phyloP scores from a whole-genome alignment of 345 rosid genomes.

The Triadica sebifera region DNA sequence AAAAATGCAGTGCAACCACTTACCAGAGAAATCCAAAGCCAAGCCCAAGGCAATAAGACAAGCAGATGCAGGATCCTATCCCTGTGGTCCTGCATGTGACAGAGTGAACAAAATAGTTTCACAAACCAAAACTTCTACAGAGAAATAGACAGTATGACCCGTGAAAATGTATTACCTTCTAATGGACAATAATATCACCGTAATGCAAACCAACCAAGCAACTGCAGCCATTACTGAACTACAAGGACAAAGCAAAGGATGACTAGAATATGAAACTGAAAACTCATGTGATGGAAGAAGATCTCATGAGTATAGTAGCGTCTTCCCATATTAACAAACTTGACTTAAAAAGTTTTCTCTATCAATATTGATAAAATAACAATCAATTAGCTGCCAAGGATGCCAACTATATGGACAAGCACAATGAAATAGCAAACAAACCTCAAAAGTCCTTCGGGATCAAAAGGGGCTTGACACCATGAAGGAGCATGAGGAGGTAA shows the following conservation, averaged over 20 bases:
- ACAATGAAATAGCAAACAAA: slow-evolving; percentile 24
- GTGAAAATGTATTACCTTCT: slow-evolving; percentile 52
- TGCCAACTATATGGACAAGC: not conserved
- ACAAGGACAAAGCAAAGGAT: slow-evolving; percentile 29
- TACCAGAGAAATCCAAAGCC: slow-evolving; percentile 56
- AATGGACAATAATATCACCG: slow-evolving; percentile 75
- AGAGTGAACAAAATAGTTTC: not conserved
- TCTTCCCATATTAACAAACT: not conserved
- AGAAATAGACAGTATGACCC: not conserved
- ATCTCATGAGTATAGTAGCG: not conserved
- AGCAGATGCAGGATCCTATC: slow-evolving; percentile 53
- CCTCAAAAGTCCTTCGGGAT: slow-evolving; percentile 93
- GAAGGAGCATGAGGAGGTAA: slow-evolving; percentile 73
- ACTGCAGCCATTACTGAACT: slow-evolving; percentile 83
- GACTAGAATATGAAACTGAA: slow-evolving; percentile 11
- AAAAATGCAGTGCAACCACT: not conserved
- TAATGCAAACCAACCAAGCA: slow-evolving; percentile 80
- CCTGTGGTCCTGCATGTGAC: slow-evolving; percentile 51
- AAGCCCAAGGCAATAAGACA: slow-evolving; percentile 54
- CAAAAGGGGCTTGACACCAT: slow-evolving; percentile 97
- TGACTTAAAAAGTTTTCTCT: too few species aligned
- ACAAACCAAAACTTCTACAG: not conserved
- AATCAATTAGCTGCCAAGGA: not conserved
- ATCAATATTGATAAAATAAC: not conserved
- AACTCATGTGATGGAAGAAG: not conserved